These are phyloP conservation scores for Russula olivacea DNA, from an alignment of 768 basidiomycete genomes.

Conservation along the genomic window DNA sequence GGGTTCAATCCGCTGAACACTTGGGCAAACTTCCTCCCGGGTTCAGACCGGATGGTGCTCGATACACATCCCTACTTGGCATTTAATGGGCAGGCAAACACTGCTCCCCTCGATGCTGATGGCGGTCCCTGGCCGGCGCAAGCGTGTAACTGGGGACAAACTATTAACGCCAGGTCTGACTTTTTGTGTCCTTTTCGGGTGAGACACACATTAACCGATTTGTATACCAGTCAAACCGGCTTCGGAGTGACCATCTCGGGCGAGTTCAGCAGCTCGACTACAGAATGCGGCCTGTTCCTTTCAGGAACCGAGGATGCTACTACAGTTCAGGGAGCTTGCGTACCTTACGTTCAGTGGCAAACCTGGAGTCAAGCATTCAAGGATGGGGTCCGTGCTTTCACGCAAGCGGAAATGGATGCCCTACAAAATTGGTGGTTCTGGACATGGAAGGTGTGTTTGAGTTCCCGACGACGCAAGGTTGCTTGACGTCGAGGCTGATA, in stretches of 20 bases:
- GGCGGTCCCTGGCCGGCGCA: slow-evolving; percentile 28
- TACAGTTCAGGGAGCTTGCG: slow-evolving; percentile 32
- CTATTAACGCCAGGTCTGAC: slow-evolving; percentile 39
- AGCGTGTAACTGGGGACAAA: slow-evolving; percentile 41
- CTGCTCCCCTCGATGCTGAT: slow-evolving; percentile 26
- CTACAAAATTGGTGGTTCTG: slow-evolving; percentile 69
- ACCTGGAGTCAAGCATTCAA: slow-evolving; percentile 50
- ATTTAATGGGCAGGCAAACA: slow-evolving; percentile 24
- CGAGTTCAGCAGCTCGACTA: slow-evolving; percentile 67
- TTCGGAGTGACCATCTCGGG: slow-evolving; percentile 74
- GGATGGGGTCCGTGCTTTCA: slow-evolving; percentile 46
- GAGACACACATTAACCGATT: slow-evolving; percentile 1
- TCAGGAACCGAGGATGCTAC: slow-evolving; percentile 32
- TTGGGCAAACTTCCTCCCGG: slow-evolving; percentile 40
- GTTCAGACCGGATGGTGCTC: slow-evolving; percentile 41
- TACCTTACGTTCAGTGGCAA: slow-evolving; percentile 43
- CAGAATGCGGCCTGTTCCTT: slow-evolving; percentile 55
- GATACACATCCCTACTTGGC: slow-evolving; percentile 48
- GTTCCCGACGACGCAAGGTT: not conserved
- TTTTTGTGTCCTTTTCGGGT: slow-evolving; percentile 11
- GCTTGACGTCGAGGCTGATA: slow-evolving; percentile 12
- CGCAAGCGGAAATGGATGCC: slow-evolving; percentile 58
- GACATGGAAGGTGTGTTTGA: slow-evolving; percentile 61
- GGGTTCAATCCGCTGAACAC: slow-evolving; percentile 47
- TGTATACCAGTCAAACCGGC: slow-evolving; percentile 34